Base-by-base conservation (phyloP, 768 basidiomycete genomes). In the Trametes punicea region DNA sequence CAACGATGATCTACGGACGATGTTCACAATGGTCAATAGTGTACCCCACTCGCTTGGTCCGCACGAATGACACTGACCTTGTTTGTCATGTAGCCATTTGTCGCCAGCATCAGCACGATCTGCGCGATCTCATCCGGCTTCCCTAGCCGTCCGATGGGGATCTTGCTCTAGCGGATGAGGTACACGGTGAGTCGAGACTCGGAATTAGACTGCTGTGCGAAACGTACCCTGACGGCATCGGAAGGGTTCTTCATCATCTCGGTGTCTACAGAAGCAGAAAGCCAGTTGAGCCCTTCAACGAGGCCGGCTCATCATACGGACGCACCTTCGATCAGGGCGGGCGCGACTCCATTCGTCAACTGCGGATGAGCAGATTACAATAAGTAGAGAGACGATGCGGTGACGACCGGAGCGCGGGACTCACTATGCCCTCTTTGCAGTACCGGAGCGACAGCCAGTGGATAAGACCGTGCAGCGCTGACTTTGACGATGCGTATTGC, bases 401-500 rank as follows among this genome's bases (percentile, higher is more conserved):
- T n/a, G n/a, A n/a, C n/a, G n/a, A n/a, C n/a, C n/a, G n/a, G n/a
- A n/a, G n/a, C n/a, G n/a, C n/a, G n/a, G n/a, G n/a, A 65, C 76
- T 39, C 61, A 81, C 81, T 45, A 82, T 72, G 11, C 80, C 80
- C 11, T 77, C 75, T 57, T 77, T 77, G 13, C 76, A 75, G 57
- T 81, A 78, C 33, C 79, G 69, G 45, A 66, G 67, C 6, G 80
- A 76, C n/a, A 81, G 66, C 81, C 81, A 81, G 57, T 81, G 81
- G 33, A 81, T 66, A 5, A 81, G 69, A 0, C 81, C 81, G 57
- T 81, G 80, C 56, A 81, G 60, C 2, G 80, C 81, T 2, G 79
- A 75, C 56, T 82, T 82, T 0, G 80, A 80, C 0, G 79, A 81
- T 6, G 81, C 79, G 51, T 82, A 81, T 54, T 82, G 81, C 0